Evolutionary conservation across 2,329 filamentous ascomycete species (phyloP).

Genomic region (Fusarium continuum): DNA sequence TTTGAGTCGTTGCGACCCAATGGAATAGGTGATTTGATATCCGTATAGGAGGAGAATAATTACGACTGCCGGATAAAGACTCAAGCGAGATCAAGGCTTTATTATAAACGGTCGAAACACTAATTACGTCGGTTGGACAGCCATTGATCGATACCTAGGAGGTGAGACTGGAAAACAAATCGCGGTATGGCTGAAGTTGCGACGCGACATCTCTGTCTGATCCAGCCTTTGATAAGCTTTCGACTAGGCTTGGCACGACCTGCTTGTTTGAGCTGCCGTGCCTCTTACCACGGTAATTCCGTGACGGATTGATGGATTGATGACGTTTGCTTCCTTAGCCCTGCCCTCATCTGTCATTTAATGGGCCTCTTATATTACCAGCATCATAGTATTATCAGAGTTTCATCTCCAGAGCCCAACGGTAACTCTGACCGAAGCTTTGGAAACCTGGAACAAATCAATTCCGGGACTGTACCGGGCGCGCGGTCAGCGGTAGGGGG

Average conservation of each 20-base stretch:
- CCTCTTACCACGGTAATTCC: slow-evolving; percentile 4
- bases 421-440: slow-evolving; percentile 11
- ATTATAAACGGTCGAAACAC: not conserved
- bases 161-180: not conserved
- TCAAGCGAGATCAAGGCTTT: slow-evolving; percentile 1
- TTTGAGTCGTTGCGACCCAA: slow-evolving; percentile 9
- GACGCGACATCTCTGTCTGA: not conserved
- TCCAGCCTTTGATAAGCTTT: slow-evolving; percentile 21
- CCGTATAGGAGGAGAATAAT: not conserved
- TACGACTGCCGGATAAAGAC: slow-evolving; percentile 9
- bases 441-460: slow-evolving; percentile 21
- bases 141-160: not conserved
- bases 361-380: slow-evolving; percentile 4
- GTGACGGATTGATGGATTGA: slow-evolving; percentile 1
- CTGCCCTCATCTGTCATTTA: not conserved
- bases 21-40: slow-evolving; percentile 1
- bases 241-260: not conserved
- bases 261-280: not conserved
- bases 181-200: not conserved
- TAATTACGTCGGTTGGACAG: not conserved
- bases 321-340: slow-evolving; percentile 14
- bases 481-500: slow-evolving; percentile 18
- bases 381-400: slow-evolving; percentile 26
- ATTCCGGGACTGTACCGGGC: slow-evolving; percentile 12
- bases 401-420: slow-evolving; percentile 1